phyloP scores from a whole-genome alignment of 23 red algal genomes.

The Gracilariopsis chorda region DNA sequence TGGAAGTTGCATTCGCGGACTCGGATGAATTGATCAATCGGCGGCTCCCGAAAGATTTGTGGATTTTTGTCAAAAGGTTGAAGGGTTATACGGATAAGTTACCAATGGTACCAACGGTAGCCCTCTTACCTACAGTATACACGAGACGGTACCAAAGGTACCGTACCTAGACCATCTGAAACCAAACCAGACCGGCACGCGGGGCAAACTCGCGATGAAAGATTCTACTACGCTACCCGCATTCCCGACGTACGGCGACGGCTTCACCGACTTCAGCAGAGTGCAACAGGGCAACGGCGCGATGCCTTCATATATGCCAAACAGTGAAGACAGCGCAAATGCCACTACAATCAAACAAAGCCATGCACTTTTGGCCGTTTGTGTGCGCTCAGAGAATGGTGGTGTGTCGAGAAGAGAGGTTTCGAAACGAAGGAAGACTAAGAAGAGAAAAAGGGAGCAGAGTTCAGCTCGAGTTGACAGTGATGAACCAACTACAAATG shows the following conservation, averaged over 20 bases:
- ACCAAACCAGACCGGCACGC: too few relatives aligned
- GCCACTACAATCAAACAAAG: neutral
- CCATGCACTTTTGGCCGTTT: neutral
- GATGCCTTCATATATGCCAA: neutral
- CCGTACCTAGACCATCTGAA: too few relatives aligned
- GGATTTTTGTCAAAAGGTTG: too few relatives aligned
- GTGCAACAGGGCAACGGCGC: neutral
- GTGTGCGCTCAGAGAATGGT: neutral
- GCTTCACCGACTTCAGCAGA: neutral
- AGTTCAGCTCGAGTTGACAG: neutral
- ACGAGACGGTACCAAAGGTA: neutral
- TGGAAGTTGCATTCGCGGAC: too few relatives aligned
- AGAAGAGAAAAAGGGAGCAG: neutral
- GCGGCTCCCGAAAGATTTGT: too few relatives aligned
- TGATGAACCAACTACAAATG: too few relatives aligned
- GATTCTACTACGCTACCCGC: neutral
- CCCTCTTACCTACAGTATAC: neutral
- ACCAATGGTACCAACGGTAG: too few relatives aligned
- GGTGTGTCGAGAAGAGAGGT: too few relatives aligned
- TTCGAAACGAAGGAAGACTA: neutral
- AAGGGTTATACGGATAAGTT: too few relatives aligned
- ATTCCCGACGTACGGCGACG: neutral
- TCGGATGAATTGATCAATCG: too few relatives aligned
- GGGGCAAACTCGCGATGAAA: neutral
- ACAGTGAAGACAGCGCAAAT: neutral